These are phyloP conservation scores for Pseudogymnoascus sp. DNA, from an alignment of 2,329 filamentous ascomycete genomes.

Conservation along the genomic window DNA sequence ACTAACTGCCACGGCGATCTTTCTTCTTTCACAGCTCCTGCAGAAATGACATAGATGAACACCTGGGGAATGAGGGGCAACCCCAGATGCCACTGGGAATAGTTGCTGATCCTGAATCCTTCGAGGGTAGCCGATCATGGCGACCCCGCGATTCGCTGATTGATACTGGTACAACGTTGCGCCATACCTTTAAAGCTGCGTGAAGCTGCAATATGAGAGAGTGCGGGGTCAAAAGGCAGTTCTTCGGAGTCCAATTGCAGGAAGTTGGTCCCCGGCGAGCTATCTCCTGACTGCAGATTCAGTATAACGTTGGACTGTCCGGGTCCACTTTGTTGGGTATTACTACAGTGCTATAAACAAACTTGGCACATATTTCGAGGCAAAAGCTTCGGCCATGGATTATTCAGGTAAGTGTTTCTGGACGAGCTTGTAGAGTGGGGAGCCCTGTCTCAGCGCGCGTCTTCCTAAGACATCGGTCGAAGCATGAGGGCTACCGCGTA, in stretches of 20 bases:
- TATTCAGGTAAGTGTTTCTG: background rate
- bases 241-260: background rate
- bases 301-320: background rate
- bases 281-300: background rate
- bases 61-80: background rate
- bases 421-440: background rate
- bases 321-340: background rate
- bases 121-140: background rate
- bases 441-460: background rate
- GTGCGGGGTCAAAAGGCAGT: background rate
- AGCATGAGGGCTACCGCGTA: background rate
- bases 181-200: background rate
- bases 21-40: background rate
- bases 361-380: background rate
- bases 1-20: background rate
- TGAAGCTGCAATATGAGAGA: background rate
- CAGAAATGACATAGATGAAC: background rate
- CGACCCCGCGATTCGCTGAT: conserved; percentile 2
- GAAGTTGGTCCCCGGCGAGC: background rate
- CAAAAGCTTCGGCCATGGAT: background rate
- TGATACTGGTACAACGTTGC: background rate
- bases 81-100: background rate
- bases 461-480: background rate
- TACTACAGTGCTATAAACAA: background rate
- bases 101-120: background rate